Evolutionary conservation across 106 monocot species (phyloP).

Genomic region (Ottelia alismoides): DNA sequence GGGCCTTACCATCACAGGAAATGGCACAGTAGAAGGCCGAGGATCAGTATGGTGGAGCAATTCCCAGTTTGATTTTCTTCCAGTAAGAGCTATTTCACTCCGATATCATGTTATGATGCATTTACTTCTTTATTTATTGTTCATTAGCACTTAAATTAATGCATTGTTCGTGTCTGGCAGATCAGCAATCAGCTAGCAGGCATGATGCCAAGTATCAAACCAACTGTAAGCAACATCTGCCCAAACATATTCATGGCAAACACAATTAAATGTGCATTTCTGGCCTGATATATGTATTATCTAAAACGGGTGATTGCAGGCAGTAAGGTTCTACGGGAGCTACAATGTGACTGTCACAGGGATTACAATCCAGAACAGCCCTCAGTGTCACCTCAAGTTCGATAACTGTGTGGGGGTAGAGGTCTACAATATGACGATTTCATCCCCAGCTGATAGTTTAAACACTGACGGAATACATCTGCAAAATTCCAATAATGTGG

Average conservation of each 20-base stretch:
- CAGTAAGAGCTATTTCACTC: too few relatives aligned
- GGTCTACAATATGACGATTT: conserved; percentile 17
- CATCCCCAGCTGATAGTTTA: conserved; percentile 32
- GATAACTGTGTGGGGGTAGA: conserved; percentile 23
- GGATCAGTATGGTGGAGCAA: conserved; percentile 33
- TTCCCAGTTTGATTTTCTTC: conserved; percentile 4
- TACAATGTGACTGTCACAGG: conserved; percentile 26
- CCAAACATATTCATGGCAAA: background rate
- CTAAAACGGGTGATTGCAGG: conserved; percentile 13
- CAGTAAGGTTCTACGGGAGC: conserved; percentile 34
- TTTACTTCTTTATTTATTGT: too few relatives aligned
- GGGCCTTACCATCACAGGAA: conserved; percentile 31
- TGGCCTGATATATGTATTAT: background rate
- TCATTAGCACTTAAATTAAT: background rate
- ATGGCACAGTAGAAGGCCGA: conserved; percentile 24
- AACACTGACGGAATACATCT: conserved; percentile 46
- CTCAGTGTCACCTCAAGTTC: conserved; percentile 34
- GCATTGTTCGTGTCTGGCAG: background rate
- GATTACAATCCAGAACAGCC: conserved; percentile 40
- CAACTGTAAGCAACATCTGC: conserved; percentile 23
- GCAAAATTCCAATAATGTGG: conserved; percentile 31
- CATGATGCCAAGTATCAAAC: conserved; percentile 15
- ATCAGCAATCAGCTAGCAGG: background rate
- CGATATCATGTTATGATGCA: too few relatives aligned
- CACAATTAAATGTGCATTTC: background rate